Evolutionary conservation across 306 rosid species (phyloP), one percentile per base, ranked within the genome.

Genomic region (Canavalia ensiformis): DNA sequence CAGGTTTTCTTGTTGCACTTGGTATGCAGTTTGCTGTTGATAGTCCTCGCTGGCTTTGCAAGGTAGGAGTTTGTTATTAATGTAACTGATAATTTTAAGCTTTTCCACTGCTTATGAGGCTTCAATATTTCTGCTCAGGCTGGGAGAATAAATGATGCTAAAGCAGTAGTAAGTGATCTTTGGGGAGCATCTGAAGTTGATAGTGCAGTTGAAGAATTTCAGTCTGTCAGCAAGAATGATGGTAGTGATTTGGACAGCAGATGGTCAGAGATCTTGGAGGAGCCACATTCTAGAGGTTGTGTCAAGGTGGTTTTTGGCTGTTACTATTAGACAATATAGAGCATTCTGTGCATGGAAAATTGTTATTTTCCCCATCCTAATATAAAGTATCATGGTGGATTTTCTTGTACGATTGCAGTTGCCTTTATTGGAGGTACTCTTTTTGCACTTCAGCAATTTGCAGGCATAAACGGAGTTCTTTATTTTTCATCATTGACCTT

Each of bases 1-100:
- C 97, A 33, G 94, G 93, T 45, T 75, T 92, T 82, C 8, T 91
- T 64, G 86, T 94, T 52, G 89, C 88, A 25, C 81, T 92, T 82
- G 97, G 97, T 47, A 94, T 94, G 97, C 94, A 90, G 88, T 92
- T 90, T 90, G 84, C 98, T 71, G 94, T 92, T 49, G 98, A 94
- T 55, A 94, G 98, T 78, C 98, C 98, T 42, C 94, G 97, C 75
- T 94, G 98, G 97, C 90, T 94, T 58, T 92, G 94, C 87, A 94
- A 92, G 90, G 98, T 91, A 81, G 83, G 84, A 71, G 60, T 82
- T 74, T 74, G 6, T 51, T 35, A 2, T 66, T 84, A 81, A 47
- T 49, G 69, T 76, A 31, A 34, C 25, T 70, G 39, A 31, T 42
- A 11, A 30, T 49, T 59, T 45, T 59, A 29, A 46, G 42, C 54